Conservation (phyloP, 306 rosid species). For the Cucumis hystrix region DNA sequence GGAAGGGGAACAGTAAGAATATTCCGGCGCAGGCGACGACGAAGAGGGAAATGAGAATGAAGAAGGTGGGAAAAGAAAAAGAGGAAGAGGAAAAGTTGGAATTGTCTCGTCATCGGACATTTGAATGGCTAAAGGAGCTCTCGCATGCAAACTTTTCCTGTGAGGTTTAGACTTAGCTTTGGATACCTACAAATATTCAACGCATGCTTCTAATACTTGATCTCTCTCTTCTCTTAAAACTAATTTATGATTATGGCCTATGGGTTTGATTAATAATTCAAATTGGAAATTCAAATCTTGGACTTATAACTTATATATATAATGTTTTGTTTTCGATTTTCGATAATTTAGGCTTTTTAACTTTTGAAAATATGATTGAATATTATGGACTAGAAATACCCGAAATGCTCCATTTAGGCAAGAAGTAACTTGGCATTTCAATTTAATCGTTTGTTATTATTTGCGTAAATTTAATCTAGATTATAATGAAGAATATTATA, state of each 20-base stretch:
- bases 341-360: neutral
- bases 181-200: neutral
- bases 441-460: neutral
- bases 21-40: constrained; percentile 8
- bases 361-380: too few relatives aligned
- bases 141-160: constrained; percentile 13
- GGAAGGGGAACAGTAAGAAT: neutral
- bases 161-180: neutral
- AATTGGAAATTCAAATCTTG: too few relatives aligned
- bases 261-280: neutral
- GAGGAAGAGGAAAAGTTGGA: constrained; percentile 6
- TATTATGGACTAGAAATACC: too few relatives aligned
- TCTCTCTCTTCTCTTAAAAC: neutral
- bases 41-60: constrained; percentile 16
- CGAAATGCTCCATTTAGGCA: too few relatives aligned
- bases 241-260: neutral
- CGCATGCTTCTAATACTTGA: neutral
- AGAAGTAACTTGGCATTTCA: neutral
- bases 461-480: neutral
- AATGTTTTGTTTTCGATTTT: neutral
- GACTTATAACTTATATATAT: too few relatives aligned
- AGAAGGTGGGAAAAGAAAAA: constrained; percentile 17
- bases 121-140: constrained; percentile 16
- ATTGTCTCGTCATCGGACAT: constrained; percentile 13
- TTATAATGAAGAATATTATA: neutral